Conservation (phyloP, 1,284 basidiomycete species). For the Meira miltonrushii region DNA sequence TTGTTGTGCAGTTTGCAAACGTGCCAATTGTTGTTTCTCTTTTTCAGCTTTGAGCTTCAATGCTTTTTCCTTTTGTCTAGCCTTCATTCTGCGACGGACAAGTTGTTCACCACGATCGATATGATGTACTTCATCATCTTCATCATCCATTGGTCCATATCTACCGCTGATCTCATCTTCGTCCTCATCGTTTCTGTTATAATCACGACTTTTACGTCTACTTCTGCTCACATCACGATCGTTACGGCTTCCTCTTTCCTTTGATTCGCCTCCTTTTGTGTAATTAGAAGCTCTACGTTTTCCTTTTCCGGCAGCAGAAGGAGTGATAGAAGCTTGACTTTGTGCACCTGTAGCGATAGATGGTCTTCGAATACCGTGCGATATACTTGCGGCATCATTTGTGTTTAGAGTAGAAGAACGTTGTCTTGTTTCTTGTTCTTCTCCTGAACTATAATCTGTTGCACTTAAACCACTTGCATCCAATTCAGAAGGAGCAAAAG, state of each 20-base stretch:
- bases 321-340: too few species aligned
- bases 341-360: too few species aligned
- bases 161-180: constrained; percentile 22
- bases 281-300: too few species aligned
- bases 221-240: neutral
- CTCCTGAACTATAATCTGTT: constrained; percentile 39
- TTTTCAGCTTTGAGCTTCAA: constrained; percentile 50
- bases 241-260: constrained; percentile 7
- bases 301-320: too few species aligned
- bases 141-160: constrained; percentile 33
- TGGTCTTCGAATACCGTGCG: too few species aligned
- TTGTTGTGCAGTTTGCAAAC: constrained; percentile 13
- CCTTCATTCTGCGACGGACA: constrained; percentile 57
- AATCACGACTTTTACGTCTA: constrained; percentile 2
- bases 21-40: constrained; percentile 35
- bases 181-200: constrained; percentile 21
- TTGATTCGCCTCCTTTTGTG: neutral
- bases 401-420: too few species aligned
- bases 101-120: constrained; percentile 60
- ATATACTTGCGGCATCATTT: too few species aligned
- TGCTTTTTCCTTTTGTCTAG: constrained; percentile 53
- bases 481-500: constrained; percentile 36
- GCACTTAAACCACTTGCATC: constrained; percentile 35
- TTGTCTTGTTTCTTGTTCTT: constrained; percentile 18
- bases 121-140: constrained; percentile 57